Percentiles rank a stretch among this genome's conserved stretches.
These are phyloP conservation scores for Hypocrella siamensis DNA, from an alignment of 2,329 filamentous ascomycete genomes.

Conservation along the genomic window DNA sequence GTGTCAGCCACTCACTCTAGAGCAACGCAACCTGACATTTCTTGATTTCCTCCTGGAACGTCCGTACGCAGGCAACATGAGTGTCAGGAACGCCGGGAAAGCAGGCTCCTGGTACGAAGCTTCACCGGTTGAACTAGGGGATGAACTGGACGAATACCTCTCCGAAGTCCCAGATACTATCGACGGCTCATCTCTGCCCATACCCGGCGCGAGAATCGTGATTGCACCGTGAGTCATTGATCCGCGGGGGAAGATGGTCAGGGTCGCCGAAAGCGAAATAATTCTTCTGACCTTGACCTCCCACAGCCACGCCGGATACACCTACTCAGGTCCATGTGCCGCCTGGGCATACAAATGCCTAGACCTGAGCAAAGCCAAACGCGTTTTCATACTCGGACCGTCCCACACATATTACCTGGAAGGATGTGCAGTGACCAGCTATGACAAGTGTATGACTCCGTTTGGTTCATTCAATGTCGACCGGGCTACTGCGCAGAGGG, in stretches of 20 bases:
- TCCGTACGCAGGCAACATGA: no score
- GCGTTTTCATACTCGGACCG: slow-evolving; percentile 82
- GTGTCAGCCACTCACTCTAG: no score
- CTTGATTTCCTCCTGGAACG: no score
- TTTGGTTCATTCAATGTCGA: slow-evolving; percentile 58
- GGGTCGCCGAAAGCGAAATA: not conserved
- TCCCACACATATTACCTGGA: slow-evolving; percentile 76
- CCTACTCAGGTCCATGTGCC: slow-evolving; percentile 79
- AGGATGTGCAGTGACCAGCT: slow-evolving; percentile 61
- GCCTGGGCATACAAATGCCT: slow-evolving; percentile 89
- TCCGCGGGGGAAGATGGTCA: no score
- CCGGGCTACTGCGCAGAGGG: slow-evolving; percentile 29
- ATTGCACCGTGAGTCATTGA: slow-evolving; percentile 71
- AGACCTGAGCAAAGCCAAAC: slow-evolving; percentile 67
- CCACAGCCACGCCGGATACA: slow-evolving; percentile 77
- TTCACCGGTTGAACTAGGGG: slow-evolving; percentile 39
- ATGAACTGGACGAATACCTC: slow-evolving; percentile 64
- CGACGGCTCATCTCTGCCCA: slow-evolving; percentile 43
- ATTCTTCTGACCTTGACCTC: not conserved
- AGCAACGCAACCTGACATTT: no score
- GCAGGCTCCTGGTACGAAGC: slow-evolving; percentile 79
- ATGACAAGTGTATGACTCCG: slow-evolving; percentile 56
- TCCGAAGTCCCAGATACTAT: slow-evolving; percentile 50
- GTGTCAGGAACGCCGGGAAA: slow-evolving; percentile 29
- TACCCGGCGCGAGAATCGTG: slow-evolving; percentile 62